These are phyloP conservation scores for Yamadazyma kitorensis DNA, from an alignment of 805 yeast species.

Conservation along the genomic window DNA sequence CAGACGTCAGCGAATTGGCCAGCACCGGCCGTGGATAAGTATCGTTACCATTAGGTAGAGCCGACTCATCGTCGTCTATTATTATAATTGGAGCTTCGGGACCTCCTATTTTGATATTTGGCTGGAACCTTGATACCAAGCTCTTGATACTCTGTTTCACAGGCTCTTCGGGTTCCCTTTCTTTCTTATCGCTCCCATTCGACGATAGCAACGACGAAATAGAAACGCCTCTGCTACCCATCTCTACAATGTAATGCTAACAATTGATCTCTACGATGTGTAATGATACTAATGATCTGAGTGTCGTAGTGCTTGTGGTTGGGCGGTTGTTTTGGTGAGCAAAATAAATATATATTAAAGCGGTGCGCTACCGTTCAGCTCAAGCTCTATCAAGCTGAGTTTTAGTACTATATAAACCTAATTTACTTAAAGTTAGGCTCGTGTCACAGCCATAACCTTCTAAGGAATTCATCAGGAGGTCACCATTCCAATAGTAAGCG, in stretches of 20 bases:
- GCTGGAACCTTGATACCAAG: conserved; percentile 32
- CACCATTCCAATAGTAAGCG: conserved; percentile 97
- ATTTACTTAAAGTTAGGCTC: conserved; percentile 70
- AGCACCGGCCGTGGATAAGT: conserved; percentile 9
- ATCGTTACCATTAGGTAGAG: no score
- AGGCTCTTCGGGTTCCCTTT: not conserved
- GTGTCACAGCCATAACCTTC: conserved; percentile 95
- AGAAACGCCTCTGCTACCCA: conserved; percentile 27
- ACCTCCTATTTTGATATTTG: conserved; percentile 20
- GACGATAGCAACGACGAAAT: conserved; percentile 27
- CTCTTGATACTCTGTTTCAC: conserved; percentile 5
- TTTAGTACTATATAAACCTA: conserved; percentile 65
- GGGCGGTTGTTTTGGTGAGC: not conserved
- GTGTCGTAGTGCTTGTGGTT: not conserved
- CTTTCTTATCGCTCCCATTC: not conserved
- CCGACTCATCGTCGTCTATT: conserved; percentile 9
- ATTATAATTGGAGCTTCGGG: conserved; percentile 7
- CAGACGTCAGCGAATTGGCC: no score
- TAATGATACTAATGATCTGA: not conserved
- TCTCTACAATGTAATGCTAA: not conserved
- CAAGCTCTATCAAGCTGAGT: conserved; percentile 72
- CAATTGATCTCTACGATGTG: not conserved
- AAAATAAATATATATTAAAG: not conserved
- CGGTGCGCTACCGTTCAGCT: no score
- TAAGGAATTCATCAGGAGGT: conserved; percentile 72